phyloP scores from a whole-genome alignment of 495 filamentous ascomycete genomes.

The Penicillium steckii region DNA sequence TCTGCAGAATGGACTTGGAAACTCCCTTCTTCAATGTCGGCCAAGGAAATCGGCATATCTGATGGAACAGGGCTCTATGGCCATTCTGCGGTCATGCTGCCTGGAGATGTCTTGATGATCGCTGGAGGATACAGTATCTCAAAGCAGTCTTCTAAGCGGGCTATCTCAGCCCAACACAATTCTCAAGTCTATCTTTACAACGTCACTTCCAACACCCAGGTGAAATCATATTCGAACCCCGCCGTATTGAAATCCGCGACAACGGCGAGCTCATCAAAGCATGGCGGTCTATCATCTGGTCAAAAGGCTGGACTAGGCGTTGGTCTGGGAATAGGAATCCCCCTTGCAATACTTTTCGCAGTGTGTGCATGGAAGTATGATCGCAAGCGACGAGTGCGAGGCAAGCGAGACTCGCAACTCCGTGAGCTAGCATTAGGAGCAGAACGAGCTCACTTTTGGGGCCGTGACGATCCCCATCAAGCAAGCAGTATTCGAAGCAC shows the following conservation, averaged over 20 bases:
- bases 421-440: constrained; percentile 51
- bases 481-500: constrained; percentile 40
- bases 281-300: constrained; percentile 26
- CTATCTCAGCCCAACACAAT: constrained; percentile 34
- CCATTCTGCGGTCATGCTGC: constrained; percentile 79
- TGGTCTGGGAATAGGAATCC: constrained; percentile 69
- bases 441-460: constrained; percentile 45
- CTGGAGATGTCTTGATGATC: constrained; percentile 87
- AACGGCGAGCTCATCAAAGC: not conserved
- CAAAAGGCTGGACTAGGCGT: constrained; percentile 67
- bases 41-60: constrained; percentile 34
- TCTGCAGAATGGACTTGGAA: constrained; percentile 72
- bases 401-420: constrained; percentile 51
- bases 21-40: constrained; percentile 51
- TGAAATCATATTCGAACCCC: constrained; percentile 65
- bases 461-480: constrained; percentile 29
- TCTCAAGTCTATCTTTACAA: constrained; percentile 70
- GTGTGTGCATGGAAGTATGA: constrained; percentile 58
- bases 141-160: constrained; percentile 41
- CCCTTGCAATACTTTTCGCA: constrained; percentile 49
- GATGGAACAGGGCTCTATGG: constrained; percentile 70
- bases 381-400: constrained; percentile 47
- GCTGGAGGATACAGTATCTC: constrained; percentile 76
- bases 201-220: constrained; percentile 70
- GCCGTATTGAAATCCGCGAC: not conserved